phyloP scores from a whole-genome alignment of 2,329 filamentous ascomycete genomes.

The Claviceps sorghi region DNA sequence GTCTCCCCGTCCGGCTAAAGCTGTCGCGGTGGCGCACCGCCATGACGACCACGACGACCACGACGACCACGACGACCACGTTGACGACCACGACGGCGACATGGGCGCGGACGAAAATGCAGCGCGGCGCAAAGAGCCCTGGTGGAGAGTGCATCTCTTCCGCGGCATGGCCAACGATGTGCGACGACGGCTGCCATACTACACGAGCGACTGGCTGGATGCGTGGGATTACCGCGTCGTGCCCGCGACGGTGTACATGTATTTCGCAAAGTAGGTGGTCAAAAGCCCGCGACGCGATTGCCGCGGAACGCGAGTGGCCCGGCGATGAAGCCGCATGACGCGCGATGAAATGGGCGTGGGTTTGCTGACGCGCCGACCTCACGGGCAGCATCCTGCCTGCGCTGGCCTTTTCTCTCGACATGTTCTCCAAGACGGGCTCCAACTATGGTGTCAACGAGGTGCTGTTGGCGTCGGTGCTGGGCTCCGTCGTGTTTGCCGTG shows the following conservation, averaged over 20 bases:
- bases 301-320: too few species aligned
- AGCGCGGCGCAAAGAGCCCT: constrained; percentile 19
- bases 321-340: background rate
- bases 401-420: constrained; percentile 78
- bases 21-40: background rate
- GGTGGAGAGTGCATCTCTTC: constrained; percentile 66
- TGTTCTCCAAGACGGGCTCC: constrained; percentile 77
- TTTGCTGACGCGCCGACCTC: background rate
- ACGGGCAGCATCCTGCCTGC: constrained; percentile 62
- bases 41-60: background rate
- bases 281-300: too few species aligned
- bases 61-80: background rate
- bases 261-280: constrained; percentile 66
- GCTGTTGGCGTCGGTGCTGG: constrained; percentile 70
- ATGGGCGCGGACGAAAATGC: background rate
- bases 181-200: constrained; percentile 59
- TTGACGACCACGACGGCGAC: background rate
- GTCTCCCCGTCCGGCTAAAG: background rate
- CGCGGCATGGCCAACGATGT: constrained; percentile 70
- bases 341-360: too few species aligned
- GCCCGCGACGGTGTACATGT: constrained; percentile 83
- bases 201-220: constrained; percentile 69
- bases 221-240: constrained; percentile 85
- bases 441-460: constrained; percentile 88
- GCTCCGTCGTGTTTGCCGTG: constrained; percentile 65